Base-by-base conservation (phyloP, 495 filamentous ascomycete species). In the Penicillium verhagenii region DNA sequence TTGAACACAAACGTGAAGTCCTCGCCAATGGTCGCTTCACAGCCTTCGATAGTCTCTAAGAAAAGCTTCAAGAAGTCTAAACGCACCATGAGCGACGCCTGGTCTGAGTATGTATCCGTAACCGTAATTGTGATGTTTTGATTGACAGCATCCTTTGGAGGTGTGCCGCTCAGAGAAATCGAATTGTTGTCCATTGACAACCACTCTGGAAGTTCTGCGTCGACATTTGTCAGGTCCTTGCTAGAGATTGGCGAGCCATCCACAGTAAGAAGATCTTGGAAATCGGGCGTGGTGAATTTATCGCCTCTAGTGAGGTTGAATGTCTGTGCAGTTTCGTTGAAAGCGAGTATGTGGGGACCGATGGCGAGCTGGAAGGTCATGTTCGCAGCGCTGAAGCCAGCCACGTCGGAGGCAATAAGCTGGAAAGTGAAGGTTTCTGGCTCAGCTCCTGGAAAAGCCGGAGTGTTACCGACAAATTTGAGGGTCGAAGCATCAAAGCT, bases 351-450 rank as follows among this genome's bases (percentile, higher is more conserved):
- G 66, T 92, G 88, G 35, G 73, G 80, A 37, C 85, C 86, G 43
- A 96, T 82, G 1, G 85, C 74, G 19, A 96, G 74, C 16, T 83
- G 78, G 62, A 96, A 95, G 2, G 70, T 67, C 47, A 82, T 59
- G n/a, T 80, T 78, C 6, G 84, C 79, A 0, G 82, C 88, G 29
- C 85, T 79, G 67, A 92, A 96, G 5, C 89, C 90, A 42, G 80
- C 74, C 28, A 92, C 84, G 65, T 96, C 89, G 9, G 88, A 93
- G 11, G 89, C 90, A 46, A 94, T 82, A 11, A 96, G 72, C 54
- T 84, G 76, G 51, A 97, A 81, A 13, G 77, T 80, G 60, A 91
- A 95, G 0, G 71, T 76, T 61, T 94, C 87, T 13, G 91, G 86
- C 2, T 84, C 83, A 14, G 86, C 75, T 26, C 82, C 72, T 24